These are phyloP conservation scores for Cladosporium sp. DNA, from an alignment of 2,329 filamentous ascomycete species.

Conservation along the genomic window DNA sequence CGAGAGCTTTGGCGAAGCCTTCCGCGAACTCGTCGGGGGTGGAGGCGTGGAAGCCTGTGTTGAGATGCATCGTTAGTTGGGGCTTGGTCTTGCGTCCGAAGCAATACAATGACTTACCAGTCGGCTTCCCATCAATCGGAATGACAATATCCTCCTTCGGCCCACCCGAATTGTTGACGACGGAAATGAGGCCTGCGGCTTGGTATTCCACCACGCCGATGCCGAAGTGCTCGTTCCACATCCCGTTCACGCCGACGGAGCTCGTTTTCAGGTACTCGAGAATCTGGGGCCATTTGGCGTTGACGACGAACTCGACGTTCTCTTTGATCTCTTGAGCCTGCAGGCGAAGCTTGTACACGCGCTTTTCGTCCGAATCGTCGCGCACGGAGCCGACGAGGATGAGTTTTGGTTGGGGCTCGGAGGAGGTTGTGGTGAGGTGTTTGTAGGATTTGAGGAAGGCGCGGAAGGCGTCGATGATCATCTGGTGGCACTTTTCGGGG, in stretches of 20 bases:
- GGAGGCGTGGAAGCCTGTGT: slow-evolving; percentile 79
- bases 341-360: slow-evolving; percentile 83
- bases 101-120: slow-evolving; percentile 62
- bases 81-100: no score
- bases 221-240: slow-evolving; percentile 99
- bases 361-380: slow-evolving; percentile 72
- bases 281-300: slow-evolving; percentile 85
- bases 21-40: slow-evolving; percentile 74
- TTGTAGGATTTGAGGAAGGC: slow-evolving; percentile 61
- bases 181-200: slow-evolving; percentile 85
- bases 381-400: slow-evolving; percentile 91
- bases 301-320: slow-evolving; percentile 79
- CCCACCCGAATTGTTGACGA: slow-evolving; percentile 90
- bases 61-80: no score
- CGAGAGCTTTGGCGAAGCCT: slow-evolving; percentile 73
- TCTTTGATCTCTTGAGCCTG: slow-evolving; percentile 82
- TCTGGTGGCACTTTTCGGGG: slow-evolving; percentile 91
- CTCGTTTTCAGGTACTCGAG: slow-evolving; percentile 71
- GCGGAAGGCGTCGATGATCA: slow-evolving; percentile 81
- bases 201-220: slow-evolving; percentile 99
- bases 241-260: slow-evolving; percentile 88
- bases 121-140: slow-evolving; percentile 70
- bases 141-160: slow-evolving; percentile 92
- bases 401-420: slow-evolving; percentile 63
- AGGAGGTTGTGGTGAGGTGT: slow-evolving; percentile 22